A percentile compares a stretch with the other conserved stretches of the same genome.
Evolutionary conservation across 257 asterid species (phyloP).

Genomic region (Solanum gandarillasii): DNA sequence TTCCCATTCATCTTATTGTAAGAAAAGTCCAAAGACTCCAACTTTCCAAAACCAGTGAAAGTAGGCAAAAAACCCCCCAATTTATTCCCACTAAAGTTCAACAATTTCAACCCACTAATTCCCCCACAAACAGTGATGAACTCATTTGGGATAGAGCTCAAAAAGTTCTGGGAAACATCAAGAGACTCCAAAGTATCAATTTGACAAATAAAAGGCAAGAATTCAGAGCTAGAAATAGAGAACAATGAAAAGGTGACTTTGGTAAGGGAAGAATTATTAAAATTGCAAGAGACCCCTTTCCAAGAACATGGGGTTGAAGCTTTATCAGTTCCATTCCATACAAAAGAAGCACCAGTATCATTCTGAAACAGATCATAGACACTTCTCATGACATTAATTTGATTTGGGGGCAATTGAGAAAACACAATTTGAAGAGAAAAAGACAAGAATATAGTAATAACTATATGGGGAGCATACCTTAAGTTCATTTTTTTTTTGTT

Average conservation of each 20-base stretch:
- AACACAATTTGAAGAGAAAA: constrained; percentile 22
- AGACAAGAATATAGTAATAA: background rate
- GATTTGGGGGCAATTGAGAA: constrained; percentile 31
- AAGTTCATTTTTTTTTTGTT: background rate
- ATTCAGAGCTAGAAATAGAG: constrained; percentile 35
- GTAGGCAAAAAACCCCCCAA: constrained; percentile 32
- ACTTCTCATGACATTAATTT: constrained; percentile 25
- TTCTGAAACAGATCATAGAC: constrained; percentile 29
- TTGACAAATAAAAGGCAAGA: constrained; percentile 41
- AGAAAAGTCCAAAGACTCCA: constrained; percentile 47
- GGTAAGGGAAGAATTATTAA: constrained; percentile 32
- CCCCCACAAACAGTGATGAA: constrained; percentile 43
- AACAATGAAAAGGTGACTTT: constrained; percentile 22
- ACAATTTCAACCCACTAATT: constrained; percentile 30
- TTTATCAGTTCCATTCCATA: constrained; percentile 13
- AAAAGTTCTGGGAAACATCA: constrained; percentile 50
- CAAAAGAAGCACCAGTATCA: constrained; percentile 18
- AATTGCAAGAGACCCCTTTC: constrained; percentile 50
- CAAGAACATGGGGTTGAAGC: constrained; percentile 58
- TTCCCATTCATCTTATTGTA: constrained; percentile 28
- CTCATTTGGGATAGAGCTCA: constrained; percentile 38
- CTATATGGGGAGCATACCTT: background rate
- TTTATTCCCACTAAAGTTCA: constrained; percentile 52
- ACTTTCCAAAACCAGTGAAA: constrained; percentile 40
- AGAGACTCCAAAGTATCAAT: constrained; percentile 42